Evolutionary conservation across 148 eudicot genomes (phyloP).

Genomic region (Fallopia convolvulus): DNA sequence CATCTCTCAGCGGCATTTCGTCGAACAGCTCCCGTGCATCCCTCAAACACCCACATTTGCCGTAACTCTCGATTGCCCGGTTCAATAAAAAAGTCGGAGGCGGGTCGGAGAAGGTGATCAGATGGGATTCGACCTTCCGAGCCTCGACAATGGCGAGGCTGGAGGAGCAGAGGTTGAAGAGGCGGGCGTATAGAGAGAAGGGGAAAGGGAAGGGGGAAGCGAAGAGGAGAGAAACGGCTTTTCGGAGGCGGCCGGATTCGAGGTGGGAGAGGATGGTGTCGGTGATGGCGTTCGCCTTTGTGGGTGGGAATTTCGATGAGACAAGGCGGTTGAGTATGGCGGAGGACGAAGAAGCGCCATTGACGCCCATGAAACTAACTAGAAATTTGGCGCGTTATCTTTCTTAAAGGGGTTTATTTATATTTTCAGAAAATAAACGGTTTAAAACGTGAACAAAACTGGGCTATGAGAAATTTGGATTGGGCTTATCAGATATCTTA

Average conservation of each 20-base stretch:
- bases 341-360: constrained; percentile 9
- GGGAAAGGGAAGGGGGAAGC: constrained; percentile 42
- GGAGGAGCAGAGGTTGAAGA: constrained; percentile 47
- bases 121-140: constrained; percentile 65
- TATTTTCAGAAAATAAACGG: no score
- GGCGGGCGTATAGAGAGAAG: constrained; percentile 44
- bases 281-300: constrained; percentile 20
- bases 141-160: constrained; percentile 45
- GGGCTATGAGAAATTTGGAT: neutral
- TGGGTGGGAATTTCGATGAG: constrained; percentile 6
- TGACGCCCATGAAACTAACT: constrained; percentile 15
- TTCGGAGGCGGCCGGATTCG: constrained; percentile 33
- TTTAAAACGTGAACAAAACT: neutral
- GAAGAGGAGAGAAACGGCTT: constrained; percentile 54
- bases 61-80: constrained; percentile 57
- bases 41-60: constrained; percentile 46
- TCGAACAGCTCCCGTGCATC: constrained; percentile 68
- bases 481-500: neutral
- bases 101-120: constrained; percentile 32
- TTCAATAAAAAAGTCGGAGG: constrained; percentile 67
- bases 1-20: constrained; percentile 72
- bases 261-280: constrained; percentile 33
- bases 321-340: constrained; percentile 17
- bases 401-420: neutral
- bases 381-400: neutral